Percentiles rank a stretch among this genome's conserved stretches.
Evolutionary conservation across 371 early-diverging fungal species (phyloP).

Genomic region (Apophysomyces ossiformis): DNA sequence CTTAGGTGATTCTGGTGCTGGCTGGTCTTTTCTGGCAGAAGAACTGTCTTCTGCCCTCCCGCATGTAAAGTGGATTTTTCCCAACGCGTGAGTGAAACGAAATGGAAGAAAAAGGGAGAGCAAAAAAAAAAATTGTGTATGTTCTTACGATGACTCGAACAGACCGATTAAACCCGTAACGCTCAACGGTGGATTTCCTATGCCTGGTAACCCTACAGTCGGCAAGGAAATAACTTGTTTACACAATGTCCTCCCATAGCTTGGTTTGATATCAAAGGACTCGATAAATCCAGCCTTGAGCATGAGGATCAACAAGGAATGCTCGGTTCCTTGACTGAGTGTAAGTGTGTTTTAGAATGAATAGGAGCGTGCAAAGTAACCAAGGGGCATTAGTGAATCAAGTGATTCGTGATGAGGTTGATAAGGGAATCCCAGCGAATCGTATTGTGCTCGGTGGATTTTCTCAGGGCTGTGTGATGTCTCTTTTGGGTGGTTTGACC

Average conservation of each 20-base stretch:
- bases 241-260: constrained; percentile 16
- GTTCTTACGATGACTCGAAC: background rate
- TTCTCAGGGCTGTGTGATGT: constrained; percentile 90
- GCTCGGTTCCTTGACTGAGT: constrained; percentile 59
- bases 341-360: constrained; percentile 37
- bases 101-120: background rate
- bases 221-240: constrained; percentile 1
- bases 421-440: constrained; percentile 78
- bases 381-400: constrained; percentile 56
- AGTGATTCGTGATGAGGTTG: constrained; percentile 80
- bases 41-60: constrained; percentile 67
- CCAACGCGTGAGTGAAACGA: constrained; percentile 70
- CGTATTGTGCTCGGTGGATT: constrained; percentile 95
- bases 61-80: constrained; percentile 84
- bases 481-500: constrained; percentile 77
- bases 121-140: background rate
- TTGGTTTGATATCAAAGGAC: constrained; percentile 83
- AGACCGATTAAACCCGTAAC: constrained; percentile 82
- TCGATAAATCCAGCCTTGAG: constrained; percentile 50
- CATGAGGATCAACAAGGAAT: constrained; percentile 84
- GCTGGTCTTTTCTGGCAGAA: constrained; percentile 75
- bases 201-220: constrained; percentile 74
- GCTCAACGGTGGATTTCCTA: constrained; percentile 80
- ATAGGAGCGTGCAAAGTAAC: no score
- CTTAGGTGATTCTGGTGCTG: constrained; percentile 73